These are phyloP conservation scores for Lentinus polychrous DNA, from an alignment of 1,284 basidiomycete genomes.

Conservation along the genomic window DNA sequence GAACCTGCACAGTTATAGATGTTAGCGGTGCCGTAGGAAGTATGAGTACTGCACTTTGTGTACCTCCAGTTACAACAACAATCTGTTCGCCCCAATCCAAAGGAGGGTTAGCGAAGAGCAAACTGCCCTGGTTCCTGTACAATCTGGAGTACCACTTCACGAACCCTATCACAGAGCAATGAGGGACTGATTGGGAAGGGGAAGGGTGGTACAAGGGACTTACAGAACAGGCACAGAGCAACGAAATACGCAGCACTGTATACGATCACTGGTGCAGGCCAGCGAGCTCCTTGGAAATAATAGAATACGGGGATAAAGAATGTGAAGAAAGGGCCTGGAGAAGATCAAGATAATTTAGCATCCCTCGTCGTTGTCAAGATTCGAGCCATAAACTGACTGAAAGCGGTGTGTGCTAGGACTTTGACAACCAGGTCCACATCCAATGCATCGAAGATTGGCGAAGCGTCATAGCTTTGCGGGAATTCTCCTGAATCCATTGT, in stretches of 20 bases:
- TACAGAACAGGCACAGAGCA: conserved; percentile 57
- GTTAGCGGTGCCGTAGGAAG: conserved; percentile 1
- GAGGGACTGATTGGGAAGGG: not conserved
- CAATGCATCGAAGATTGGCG: conserved; percentile 53
- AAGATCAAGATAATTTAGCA: conserved; percentile 2
- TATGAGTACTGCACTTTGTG: conserved; percentile 1
- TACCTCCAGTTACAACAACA: conserved; percentile 86
- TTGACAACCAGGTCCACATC: conserved; percentile 73
- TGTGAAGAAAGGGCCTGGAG: conserved; percentile 73
- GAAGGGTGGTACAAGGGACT: conserved; percentile 24
- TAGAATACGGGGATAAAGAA: conserved; percentile 72
- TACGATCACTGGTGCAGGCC: conserved; percentile 45
- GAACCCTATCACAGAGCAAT: conserved; percentile 40
- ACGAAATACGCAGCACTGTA: conserved; percentile 47
- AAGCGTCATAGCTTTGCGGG: conserved; percentile 10
- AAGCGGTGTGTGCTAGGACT: conserved; percentile 67
- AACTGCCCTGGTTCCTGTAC: conserved; percentile 66
- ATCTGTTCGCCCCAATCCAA: conserved; percentile 83
- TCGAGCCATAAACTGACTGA: conserved; percentile 46
- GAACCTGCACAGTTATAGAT: conserved; percentile 45
- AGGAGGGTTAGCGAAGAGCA: conserved; percentile 50
- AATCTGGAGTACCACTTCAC: conserved; percentile 62
- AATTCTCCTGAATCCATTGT: conserved; percentile 10
- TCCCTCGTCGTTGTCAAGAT: no score
- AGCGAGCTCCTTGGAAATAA: conserved; percentile 56